Conservation (phyloP, 2,329 filamentous ascomycete genomes). For the Ambrosiella beaveri region DNA sequence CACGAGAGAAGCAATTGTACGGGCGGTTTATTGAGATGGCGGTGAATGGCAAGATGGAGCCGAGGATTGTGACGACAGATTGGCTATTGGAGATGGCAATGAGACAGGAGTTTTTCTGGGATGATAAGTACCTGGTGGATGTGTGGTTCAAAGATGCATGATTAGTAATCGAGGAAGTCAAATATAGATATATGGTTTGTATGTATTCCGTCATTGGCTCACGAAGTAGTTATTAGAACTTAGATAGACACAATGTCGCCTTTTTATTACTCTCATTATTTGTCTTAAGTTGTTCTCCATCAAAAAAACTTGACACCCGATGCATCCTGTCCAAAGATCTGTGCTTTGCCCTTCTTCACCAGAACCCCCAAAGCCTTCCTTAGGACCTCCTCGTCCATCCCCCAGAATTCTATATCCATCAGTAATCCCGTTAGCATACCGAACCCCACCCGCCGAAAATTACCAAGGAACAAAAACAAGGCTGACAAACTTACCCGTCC, state of each 20-base stretch:
- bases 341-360: slow-evolving; percentile 79
- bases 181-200: not conserved
- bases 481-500: slow-evolving; percentile 35
- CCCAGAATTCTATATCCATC: slow-evolving; percentile 50
- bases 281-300: slow-evolving; percentile 16
- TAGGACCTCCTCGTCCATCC: slow-evolving; percentile 71
- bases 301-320: slow-evolving; percentile 95
- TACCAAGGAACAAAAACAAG: not conserved
- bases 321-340: slow-evolving; percentile 78
- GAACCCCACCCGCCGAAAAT: not conserved
- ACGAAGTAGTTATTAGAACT: too few species aligned
- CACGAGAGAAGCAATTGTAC: slow-evolving; percentile 61
- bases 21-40: slow-evolving; percentile 65
- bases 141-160: slow-evolving; percentile 13
- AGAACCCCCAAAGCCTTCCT: slow-evolving; percentile 62
- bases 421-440: not conserved
- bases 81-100: slow-evolving; percentile 86
- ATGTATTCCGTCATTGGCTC: not conserved
- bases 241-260: too few species aligned
- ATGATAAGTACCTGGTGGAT: slow-evolving; percentile 40
- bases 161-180: not conserved
- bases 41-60: slow-evolving; percentile 56
- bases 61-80: slow-evolving; percentile 66
- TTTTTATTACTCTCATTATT: too few species aligned
- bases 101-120: slow-evolving; percentile 61